Percentiles rank a stretch among this genome's conserved stretches.
Evolutionary conservation across 345 rosid species (phyloP).

Genomic region (Euphorbia tirucalli): DNA sequence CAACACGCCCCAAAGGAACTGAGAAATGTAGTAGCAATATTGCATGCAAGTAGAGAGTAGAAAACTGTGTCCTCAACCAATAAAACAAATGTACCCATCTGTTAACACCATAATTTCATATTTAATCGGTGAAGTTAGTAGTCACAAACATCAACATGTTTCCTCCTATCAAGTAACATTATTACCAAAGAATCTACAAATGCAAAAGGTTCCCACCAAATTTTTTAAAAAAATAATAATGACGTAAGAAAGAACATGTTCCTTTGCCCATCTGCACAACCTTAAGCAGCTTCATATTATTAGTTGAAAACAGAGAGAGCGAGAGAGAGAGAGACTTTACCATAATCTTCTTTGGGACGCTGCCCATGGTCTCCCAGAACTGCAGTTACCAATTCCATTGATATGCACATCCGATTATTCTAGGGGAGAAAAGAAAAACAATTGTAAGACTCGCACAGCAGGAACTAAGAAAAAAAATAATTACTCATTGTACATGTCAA

Average conservation of each 20-base stretch:
- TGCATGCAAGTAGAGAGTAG: neutral
- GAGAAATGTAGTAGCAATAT: neutral
- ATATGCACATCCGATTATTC: constrained; percentile 77
- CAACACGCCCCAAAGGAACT: neutral
- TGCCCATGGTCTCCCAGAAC: constrained; percentile 99
- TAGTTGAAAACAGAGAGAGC: constrained; percentile 1
- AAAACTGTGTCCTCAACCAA: neutral
- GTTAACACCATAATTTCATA: neutral
- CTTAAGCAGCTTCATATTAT: neutral
- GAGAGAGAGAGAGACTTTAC: constrained; percentile 29
- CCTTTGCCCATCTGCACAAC: neutral
- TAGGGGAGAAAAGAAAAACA: too few species aligned
- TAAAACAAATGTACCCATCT: neutral
- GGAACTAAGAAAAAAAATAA: too few species aligned
- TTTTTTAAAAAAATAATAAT: too few species aligned
- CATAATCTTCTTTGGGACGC: constrained; percentile 83
- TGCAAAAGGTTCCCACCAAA: too few species aligned
- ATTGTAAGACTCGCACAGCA: too few species aligned
- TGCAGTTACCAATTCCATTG: constrained; percentile 98
- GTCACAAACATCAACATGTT: too few species aligned
- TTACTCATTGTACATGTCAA: neutral
- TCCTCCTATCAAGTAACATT: neutral
- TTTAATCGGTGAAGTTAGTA: neutral
- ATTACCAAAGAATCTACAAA: too few species aligned
- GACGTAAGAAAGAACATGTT: too few species aligned